A percentile compares a stretch with the other conserved stretches of the same genome.
Conservation (phyloP, 805 yeast species). For the Myxozyma neglecta region DNA sequence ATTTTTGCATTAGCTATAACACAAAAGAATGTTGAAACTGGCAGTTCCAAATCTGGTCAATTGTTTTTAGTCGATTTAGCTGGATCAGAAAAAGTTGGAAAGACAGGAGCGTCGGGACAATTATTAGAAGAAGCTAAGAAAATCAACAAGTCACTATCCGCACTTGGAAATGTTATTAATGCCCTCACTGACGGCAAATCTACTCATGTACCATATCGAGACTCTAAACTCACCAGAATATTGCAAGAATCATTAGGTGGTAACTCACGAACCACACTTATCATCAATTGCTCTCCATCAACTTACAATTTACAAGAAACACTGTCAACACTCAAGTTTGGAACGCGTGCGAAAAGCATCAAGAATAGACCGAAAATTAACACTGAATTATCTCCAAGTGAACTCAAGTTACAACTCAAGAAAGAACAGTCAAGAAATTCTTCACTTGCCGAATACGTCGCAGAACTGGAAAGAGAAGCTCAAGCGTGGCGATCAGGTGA, state of each 20-base stretch:
- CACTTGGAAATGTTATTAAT: constrained; percentile 78
- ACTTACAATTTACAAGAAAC: constrained; percentile 60
- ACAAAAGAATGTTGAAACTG: constrained; percentile 59
- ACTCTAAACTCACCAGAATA: constrained; percentile 74
- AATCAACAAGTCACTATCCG: constrained; percentile 73
- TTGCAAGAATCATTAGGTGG: constrained; percentile 81
- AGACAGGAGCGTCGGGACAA: constrained; percentile 75
- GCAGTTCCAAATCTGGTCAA: constrained; percentile 60
- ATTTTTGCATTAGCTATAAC: constrained; percentile 67
- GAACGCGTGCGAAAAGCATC: constrained; percentile 67
- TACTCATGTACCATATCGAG: constrained; percentile 70
- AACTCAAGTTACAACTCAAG: constrained; percentile 45
- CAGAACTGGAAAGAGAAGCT: constrained; percentile 48
- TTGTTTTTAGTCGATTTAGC: constrained; percentile 81
- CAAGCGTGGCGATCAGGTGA: constrained; percentile 43
- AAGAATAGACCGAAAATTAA: constrained; percentile 65
- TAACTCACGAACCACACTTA: constrained; percentile 71
- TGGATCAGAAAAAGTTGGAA: constrained; percentile 78
- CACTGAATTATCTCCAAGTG: constrained; percentile 54
- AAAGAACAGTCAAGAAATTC: constrained; percentile 41
- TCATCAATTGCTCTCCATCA: constrained; percentile 72
- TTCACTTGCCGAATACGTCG: constrained; percentile 38
- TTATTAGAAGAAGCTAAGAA: constrained; percentile 80
- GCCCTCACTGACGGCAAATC: constrained; percentile 69
- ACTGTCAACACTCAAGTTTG: constrained; percentile 70